Percentiles rank a stretch among this genome's conserved stretches.
Conservation (phyloP, 495 filamentous ascomycete genomes). For the Aspergillus conjunctus region DNA sequence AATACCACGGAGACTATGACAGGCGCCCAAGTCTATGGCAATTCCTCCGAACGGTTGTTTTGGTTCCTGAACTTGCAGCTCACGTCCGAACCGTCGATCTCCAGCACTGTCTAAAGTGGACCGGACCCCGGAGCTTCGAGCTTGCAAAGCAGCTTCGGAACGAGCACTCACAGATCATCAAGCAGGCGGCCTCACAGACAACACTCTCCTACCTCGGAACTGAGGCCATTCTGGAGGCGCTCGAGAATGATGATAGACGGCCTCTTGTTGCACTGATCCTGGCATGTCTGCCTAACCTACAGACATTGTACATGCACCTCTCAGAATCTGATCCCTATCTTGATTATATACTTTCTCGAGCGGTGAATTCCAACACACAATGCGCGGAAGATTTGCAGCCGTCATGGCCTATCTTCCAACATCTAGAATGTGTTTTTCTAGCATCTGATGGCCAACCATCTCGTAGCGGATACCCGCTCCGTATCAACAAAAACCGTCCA, state of each 20-base stretch:
- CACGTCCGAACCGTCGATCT: conserved; percentile 8
- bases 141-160: neutral
- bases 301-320: conserved; percentile 5
- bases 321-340: conserved; percentile 1
- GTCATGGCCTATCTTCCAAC: too few relatives aligned
- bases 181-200: neutral
- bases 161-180: neutral
- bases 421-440: too few relatives aligned
- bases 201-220: neutral
- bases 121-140: neutral
- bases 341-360: too few relatives aligned
- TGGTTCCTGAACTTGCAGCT: neutral
- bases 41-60: conserved; percentile 9
- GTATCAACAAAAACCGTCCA: too few relatives aligned
- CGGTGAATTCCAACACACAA: too few relatives aligned
- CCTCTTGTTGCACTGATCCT: conserved; percentile 6
- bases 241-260: conserved; percentile 1
- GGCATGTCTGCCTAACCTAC: neutral
- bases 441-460: too few relatives aligned
- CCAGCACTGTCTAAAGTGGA: conserved; percentile 8
- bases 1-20: conserved; percentile 5
- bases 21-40: conserved; percentile 3
- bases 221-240: neutral
- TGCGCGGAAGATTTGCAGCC: too few relatives aligned
- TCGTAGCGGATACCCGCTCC: too few relatives aligned